phyloP scores from a whole-genome alignment of 345 rosid genomes.

The Lepidium aucheri region DNA sequence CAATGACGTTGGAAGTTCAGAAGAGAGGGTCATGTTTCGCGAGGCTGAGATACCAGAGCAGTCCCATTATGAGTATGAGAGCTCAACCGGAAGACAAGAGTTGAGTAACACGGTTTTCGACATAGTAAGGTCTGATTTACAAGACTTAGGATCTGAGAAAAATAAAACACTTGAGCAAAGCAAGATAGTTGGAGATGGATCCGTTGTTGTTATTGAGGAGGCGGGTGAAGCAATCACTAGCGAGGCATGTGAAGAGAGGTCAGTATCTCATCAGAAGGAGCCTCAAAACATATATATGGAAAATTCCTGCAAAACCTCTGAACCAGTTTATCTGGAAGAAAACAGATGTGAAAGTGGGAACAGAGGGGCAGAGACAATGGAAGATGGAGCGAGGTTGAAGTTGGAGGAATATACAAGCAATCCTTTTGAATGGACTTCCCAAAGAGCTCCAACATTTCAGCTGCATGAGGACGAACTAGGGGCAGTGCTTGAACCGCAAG shows the following conservation, averaged over 20 bases:
- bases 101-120: neutral
- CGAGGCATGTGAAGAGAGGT: neutral
- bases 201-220: neutral
- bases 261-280: neutral
- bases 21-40: neutral
- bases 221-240: neutral
- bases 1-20: neutral
- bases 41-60: neutral
- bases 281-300: neutral
- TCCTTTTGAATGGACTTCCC: slow-evolving; percentile 15
- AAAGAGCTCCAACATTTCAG: slow-evolving; percentile 12
- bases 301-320: neutral
- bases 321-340: slow-evolving; percentile 1
- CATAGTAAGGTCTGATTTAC: neutral
- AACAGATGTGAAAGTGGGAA: neutral
- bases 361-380: slow-evolving; percentile 16
- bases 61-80: slow-evolving; percentile 1
- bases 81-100: slow-evolving; percentile 2
- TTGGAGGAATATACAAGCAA: slow-evolving; percentile 9
- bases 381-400: slow-evolving; percentile 13
- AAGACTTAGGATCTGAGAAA: neutral
- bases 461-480: slow-evolving; percentile 11
- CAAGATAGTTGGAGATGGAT: neutral
- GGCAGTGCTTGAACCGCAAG: neutral
- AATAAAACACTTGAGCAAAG: slow-evolving; percentile 1